phyloP scores from a whole-genome alignment of 768 basidiomycete genomes.

The Rhizopogon salebrosus region DNA sequence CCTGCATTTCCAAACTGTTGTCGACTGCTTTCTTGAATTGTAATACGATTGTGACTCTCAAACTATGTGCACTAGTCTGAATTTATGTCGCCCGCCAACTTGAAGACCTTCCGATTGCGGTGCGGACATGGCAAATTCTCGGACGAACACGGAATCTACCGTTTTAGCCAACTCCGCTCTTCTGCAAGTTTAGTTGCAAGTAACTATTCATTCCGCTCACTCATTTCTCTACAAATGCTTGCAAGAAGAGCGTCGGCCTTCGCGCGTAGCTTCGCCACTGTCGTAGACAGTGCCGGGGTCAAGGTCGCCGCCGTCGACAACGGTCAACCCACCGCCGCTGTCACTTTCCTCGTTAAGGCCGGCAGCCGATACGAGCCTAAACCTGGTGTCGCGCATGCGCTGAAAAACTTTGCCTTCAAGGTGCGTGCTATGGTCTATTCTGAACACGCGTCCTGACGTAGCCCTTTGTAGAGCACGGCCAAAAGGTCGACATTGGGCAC shows the following conservation, averaged over 20 bases:
- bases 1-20: not conserved
- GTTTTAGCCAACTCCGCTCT: constrained; percentile 22
- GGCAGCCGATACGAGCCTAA: constrained; percentile 86
- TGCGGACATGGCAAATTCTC: constrained; percentile 8
- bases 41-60: not conserved
- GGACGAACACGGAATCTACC: constrained; percentile 24
- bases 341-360: constrained; percentile 90
- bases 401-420: constrained; percentile 99
- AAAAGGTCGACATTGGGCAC: constrained; percentile 86
- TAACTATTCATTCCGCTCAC: constrained; percentile 11
- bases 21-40: not conserved
- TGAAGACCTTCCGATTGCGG: not conserved
- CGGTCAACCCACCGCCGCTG: constrained; percentile 76
- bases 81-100: not conserved
- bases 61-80: not conserved
- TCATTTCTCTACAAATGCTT: constrained; percentile 46
- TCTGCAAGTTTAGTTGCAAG: constrained; percentile 4
- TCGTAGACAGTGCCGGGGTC: constrained; percentile 72
- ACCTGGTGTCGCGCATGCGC: constrained; percentile 86
- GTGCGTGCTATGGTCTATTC: constrained; percentile 38
- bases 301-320: constrained; percentile 84
- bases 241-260: constrained; percentile 57
- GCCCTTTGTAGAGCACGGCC: constrained; percentile 63
- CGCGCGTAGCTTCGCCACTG: constrained; percentile 76
- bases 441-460: not conserved